Evolutionary conservation across 1,139 yeast species (phyloP).

Genomic region (Debaryomyces singareniensis): DNA sequence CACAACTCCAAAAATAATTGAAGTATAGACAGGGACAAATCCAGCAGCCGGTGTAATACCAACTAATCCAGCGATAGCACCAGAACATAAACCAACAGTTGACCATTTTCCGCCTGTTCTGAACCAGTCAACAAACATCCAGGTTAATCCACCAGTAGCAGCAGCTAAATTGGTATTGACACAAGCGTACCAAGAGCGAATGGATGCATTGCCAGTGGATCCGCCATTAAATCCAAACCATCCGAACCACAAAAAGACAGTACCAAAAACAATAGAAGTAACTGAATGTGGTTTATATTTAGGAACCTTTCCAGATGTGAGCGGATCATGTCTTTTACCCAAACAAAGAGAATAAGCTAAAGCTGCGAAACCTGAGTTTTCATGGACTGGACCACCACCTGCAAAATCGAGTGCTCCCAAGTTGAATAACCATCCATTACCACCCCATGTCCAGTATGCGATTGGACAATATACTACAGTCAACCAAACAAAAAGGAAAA

Average conservation of each 20-base stretch:
- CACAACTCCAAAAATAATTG: conserved; percentile 76
- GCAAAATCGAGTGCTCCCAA: conserved; percentile 92
- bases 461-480: conserved; percentile 93
- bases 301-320: conserved; percentile 64
- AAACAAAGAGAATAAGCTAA: conserved; percentile 84
- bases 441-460: conserved; percentile 98
- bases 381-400: conserved; percentile 98
- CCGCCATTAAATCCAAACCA: conserved; percentile 99
- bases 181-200: conserved; percentile 91
- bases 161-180: conserved; percentile 93
- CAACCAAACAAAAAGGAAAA: conserved; percentile 86
- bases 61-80: conserved; percentile 90
- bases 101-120: conserved; percentile 92
- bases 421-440: conserved; percentile 76
- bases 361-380: conserved; percentile 91
- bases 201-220: conserved; percentile 84
- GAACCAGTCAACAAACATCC: conserved; percentile 90
- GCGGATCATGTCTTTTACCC: conserved; percentile 88
- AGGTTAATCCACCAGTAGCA: conserved; percentile 81
- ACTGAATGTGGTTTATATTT: conserved; percentile 90
- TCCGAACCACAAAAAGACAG: conserved; percentile 93
- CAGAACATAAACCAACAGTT: conserved; percentile 88
- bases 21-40: conserved; percentile 83
- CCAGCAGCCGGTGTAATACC: conserved; percentile 99
- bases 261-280: conserved; percentile 85